Percentiles rank a stretch among this genome's conserved stretches.
Conservation (phyloP, 2,329 filamentous ascomycete genomes). For the Aspergillus nomiae region DNA sequence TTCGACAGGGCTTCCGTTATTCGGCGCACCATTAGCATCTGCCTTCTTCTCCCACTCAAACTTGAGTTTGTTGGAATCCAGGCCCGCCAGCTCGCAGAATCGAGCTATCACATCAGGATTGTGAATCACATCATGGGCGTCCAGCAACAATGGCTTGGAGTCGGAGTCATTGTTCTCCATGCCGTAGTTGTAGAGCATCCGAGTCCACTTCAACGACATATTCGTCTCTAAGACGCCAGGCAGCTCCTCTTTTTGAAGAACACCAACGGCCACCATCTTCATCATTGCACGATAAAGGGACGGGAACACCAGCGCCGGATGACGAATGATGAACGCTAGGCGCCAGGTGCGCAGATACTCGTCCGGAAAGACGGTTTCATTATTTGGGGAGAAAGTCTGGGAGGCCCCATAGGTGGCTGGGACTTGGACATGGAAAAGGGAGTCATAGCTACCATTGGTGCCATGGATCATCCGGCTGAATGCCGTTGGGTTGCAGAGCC, state of each 20-base stretch:
- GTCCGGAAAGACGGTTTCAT: constrained; percentile 39
- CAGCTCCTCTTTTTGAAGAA: constrained; percentile 19
- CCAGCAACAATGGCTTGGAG: constrained; percentile 33
- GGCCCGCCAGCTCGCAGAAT: constrained; percentile 31
- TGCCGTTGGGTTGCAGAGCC: constrained; percentile 26
- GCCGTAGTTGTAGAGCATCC: constrained; percentile 41
- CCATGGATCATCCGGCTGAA: constrained; percentile 18
- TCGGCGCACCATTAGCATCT: not conserved
- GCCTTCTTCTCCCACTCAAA: constrained; percentile 35
- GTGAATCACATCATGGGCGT: constrained; percentile 44
- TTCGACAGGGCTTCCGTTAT: not conserved
- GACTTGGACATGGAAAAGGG: constrained; percentile 19
- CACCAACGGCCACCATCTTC: constrained; percentile 18
- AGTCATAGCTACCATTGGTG: not conserved
- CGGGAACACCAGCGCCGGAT: constrained; percentile 43
- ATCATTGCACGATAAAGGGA: constrained; percentile 38
- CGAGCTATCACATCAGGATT: constrained; percentile 30
- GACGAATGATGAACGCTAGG: constrained; percentile 41
- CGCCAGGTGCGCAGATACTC: constrained; percentile 36
- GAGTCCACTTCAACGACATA: constrained; percentile 34
- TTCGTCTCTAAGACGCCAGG: constrained; percentile 19
- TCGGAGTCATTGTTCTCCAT: constrained; percentile 23
- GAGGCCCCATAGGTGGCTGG: constrained; percentile 17
- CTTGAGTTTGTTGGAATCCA: constrained; percentile 33
- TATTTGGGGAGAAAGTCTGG: constrained; percentile 28